Percentiles rank a stretch among this genome's conserved stretches.
Evolutionary conservation across 345 rosid species (phyloP).

Genomic region (Syzygium aromaticum): DNA sequence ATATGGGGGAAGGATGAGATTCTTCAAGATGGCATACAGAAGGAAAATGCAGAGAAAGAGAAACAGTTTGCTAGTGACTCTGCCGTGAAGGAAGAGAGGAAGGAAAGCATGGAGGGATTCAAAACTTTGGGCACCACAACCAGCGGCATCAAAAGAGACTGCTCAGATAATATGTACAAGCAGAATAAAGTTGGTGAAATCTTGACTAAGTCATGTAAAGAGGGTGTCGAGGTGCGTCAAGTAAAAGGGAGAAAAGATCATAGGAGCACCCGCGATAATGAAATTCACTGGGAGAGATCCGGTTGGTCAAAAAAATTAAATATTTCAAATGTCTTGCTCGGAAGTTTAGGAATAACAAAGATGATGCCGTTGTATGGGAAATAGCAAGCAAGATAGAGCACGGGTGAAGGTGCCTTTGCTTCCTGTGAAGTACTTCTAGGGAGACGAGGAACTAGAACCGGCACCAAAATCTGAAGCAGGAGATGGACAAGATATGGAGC

Average conservation of each 20-base stretch:
- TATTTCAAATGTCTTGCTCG: neutral
- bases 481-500: conserved; percentile 3
- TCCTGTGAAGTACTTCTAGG: neutral
- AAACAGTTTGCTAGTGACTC: neutral
- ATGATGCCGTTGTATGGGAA: neutral
- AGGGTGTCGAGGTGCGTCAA: neutral
- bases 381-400: neutral
- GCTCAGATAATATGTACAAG: neutral
- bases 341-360: neutral
- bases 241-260: neutral
- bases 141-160: neutral
- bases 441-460: neutral
- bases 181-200: neutral
- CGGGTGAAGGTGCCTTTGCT: neutral
- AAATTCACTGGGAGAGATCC: neutral
- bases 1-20: neutral
- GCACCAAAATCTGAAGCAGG: conserved; percentile 1
- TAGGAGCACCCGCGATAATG: neutral
- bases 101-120: neutral
- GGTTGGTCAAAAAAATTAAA: neutral
- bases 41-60: neutral
- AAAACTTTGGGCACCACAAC: neutral
- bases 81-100: neutral
- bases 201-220: neutral
- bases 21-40: neutral